Conservation (phyloP, 495 filamentous ascomycete species). For the Aspergillus cristatus region DNA sequence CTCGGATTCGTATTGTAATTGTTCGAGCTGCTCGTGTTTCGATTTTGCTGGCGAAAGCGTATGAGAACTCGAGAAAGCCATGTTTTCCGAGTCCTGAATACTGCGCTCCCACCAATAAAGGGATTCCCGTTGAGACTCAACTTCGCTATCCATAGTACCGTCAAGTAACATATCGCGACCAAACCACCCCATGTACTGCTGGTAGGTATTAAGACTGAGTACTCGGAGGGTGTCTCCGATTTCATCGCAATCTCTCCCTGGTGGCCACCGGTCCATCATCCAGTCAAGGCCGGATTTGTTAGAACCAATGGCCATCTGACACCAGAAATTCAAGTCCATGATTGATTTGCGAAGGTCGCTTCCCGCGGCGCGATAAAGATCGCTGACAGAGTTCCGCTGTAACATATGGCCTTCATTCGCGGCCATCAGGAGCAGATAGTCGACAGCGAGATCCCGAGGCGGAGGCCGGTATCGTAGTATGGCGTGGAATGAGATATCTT, state of each 20-base stretch:
- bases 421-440: conserved; percentile 74
- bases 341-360: conserved; percentile 72
- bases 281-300: conserved; percentile 80
- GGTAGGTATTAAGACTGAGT: conserved; percentile 73
- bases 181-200: conserved; percentile 67
- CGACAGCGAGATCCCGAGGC: conserved; percentile 57
- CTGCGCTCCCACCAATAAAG: conserved; percentile 33
- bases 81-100: conserved; percentile 25
- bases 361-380: conserved; percentile 57
- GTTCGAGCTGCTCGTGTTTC: conserved; percentile 19
- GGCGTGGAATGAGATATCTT: conserved; percentile 64
- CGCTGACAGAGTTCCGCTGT: conserved; percentile 51
- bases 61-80: conserved; percentile 5
- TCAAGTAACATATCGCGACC: conserved; percentile 43
- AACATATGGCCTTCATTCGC: conserved; percentile 88
- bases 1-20: conserved; percentile 17
- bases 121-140: conserved; percentile 24
- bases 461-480: conserved; percentile 75
- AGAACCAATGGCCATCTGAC: conserved; percentile 92
- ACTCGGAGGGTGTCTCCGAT: conserved; percentile 62
- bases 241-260: conserved; percentile 55
- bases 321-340: conserved; percentile 91
- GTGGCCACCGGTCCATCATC: conserved; percentile 69
- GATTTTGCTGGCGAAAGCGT: conserved; percentile 5
- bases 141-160: conserved; percentile 12